Evolutionary conservation across 2,329 filamentous ascomycete genomes (phyloP), one percentile per base, ranked within the genome.

Genomic region (Bipolaris oryzae): DNA sequence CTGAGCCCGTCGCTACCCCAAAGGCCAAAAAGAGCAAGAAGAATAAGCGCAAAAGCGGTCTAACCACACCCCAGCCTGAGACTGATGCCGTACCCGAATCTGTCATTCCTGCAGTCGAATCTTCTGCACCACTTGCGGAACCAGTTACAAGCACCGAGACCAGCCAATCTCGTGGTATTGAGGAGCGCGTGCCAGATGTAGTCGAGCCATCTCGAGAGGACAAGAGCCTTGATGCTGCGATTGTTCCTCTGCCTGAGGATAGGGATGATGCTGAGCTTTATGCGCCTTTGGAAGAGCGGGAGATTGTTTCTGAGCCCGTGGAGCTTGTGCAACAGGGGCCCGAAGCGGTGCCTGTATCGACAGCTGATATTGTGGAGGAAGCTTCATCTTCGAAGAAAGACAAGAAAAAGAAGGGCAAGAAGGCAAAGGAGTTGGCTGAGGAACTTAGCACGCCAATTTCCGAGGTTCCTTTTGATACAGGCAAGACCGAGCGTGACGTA

Each of bases 401-500:
- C 43, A 70, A 68, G 58, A 66, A 70, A n/a, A 39, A 39, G 37
- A 68, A 69, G 56, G 51, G 55, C 13, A 69, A 67, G 53, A 71
- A 70, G 55, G 50, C 39, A 10, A 67, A 62, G 38, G 43, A 35
- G 1, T 37, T 48, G 16, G 55, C 57, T 7, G 44, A 57, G 18
- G 65, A 65, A 31, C 55, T 59, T 9, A 62, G 54, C n/a, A 62
- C 57, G n/a, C 57, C 60, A 6, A 50, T 53, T 7, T 16, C 48
- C 11, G 63, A 63, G 37, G 50, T 39, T 6, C 20, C 51, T 38
- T 25, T 5, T 16, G 50, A 61, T 21, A 3, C 46, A 15, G 25
- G 33, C 2, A 48, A 48, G 10, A 4, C 37, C 16, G 48, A 52
- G 16, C n/a, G 48, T 16, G 25, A 21, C 18, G 35, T 43, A 20